Percentiles rank a stretch among this genome's conserved stretches.
phyloP scores from a whole-genome alignment of 2,329 filamentous ascomycete genomes.

The Fusarium gaditjirri region DNA sequence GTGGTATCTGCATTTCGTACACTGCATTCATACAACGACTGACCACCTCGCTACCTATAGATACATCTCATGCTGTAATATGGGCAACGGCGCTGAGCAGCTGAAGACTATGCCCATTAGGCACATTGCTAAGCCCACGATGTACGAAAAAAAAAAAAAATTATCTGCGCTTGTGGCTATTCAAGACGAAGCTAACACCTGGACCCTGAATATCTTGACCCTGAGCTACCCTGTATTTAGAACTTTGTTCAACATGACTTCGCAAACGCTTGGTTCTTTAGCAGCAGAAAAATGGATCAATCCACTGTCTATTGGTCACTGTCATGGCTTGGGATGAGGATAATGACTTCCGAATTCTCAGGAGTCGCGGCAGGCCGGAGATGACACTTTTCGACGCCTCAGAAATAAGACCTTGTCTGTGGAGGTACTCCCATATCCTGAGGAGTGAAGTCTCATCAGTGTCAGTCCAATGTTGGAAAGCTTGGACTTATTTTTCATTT shows the following conservation, averaged over 20 bases:
- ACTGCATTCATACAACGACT: neutral
- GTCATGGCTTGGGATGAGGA: neutral
- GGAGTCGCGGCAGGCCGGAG: neutral
- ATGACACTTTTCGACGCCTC: neutral
- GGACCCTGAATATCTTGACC: constrained; percentile 23
- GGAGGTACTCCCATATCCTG: constrained; percentile 17
- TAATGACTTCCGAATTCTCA: constrained; percentile 10
- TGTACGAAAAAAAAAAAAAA: constrained; percentile 13
- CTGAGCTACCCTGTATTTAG: constrained; percentile 28
- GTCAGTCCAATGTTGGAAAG: constrained; percentile 16
- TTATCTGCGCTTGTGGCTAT: constrained; percentile 15
- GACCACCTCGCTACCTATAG: neutral
- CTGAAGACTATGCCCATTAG: neutral
- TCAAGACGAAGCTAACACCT: constrained; percentile 22
- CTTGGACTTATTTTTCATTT: constrained; percentile 43
- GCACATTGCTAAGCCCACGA: constrained; percentile 12
- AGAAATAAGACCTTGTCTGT: constrained; percentile 27
- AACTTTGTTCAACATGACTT: constrained; percentile 5
- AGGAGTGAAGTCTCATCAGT: constrained; percentile 20
- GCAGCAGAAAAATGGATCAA: neutral
- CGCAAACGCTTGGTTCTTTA: constrained; percentile 10
- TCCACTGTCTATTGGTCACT: neutral
- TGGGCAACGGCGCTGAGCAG: neutral
- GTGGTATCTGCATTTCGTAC: neutral
- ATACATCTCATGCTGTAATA: neutral